Percentiles rank a stretch among this genome's conserved stretches.
phyloP scores from a whole-genome alignment of 495 filamentous ascomycete species.

The Haplographium delicatum region DNA sequence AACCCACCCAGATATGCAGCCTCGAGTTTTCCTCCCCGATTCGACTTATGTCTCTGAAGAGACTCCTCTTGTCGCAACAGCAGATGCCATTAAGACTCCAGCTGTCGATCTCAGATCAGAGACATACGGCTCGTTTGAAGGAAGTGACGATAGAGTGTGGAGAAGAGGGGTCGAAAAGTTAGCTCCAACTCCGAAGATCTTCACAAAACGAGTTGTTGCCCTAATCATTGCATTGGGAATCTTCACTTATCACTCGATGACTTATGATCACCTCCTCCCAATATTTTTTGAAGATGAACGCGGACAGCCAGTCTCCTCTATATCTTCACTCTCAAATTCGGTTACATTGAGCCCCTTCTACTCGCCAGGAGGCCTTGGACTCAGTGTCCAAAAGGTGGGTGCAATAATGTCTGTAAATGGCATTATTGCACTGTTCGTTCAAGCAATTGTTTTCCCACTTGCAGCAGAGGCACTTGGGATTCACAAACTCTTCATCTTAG shows the following conservation, averaged over 20 bases:
- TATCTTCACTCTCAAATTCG: not conserved
- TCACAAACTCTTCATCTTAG: slow-evolving; percentile 58
- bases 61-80: slow-evolving; percentile 23
- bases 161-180: slow-evolving; percentile 13
- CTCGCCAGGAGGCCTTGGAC: slow-evolving; percentile 79
- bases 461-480: slow-evolving; percentile 20
- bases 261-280: slow-evolving; percentile 89
- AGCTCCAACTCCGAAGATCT: slow-evolving; percentile 40
- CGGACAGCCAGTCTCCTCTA: not conserved
- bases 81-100: slow-evolving; percentile 50
- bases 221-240: slow-evolving; percentile 87
- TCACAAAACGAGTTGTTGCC: slow-evolving; percentile 75
- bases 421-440: slow-evolving; percentile 73
- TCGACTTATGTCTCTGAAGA: slow-evolving; percentile 24
- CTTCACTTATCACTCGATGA: slow-evolving; percentile 86
- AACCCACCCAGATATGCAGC: slow-evolving; percentile 67
- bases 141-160: slow-evolving; percentile 19
- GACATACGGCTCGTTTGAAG: slow-evolving; percentile 29
- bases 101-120: slow-evolving; percentile 71
- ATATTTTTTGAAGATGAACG: slow-evolving; percentile 58
- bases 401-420: slow-evolving; percentile 83
- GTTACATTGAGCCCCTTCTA: slow-evolving; percentile 10
- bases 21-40: slow-evolving; percentile 17
- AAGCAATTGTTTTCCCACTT: slow-evolving; percentile 40
- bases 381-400: slow-evolving; percentile 76